Conservation (phyloP, 2,329 filamentous ascomycete genomes). For the Alternaria hordeiaustralica region DNA sequence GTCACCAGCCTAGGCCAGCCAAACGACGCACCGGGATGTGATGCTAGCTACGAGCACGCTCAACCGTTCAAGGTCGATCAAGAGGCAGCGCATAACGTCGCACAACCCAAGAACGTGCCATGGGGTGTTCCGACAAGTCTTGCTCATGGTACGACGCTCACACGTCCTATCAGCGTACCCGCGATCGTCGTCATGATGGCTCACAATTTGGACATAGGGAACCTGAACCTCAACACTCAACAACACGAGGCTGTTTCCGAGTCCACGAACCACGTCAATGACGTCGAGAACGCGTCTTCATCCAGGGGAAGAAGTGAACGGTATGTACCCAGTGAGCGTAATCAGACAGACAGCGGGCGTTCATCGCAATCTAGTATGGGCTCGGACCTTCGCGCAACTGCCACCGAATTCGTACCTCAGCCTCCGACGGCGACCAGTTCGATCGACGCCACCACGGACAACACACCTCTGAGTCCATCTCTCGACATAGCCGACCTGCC, state of each 20-base stretch:
- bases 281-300: background rate
- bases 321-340: constrained; percentile 1
- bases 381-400: constrained; percentile 41
- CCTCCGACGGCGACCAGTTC: background rate
- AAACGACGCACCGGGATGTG: background rate
- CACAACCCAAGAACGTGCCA: background rate
- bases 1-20: background rate
- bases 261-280: background rate
- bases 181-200: constrained; percentile 15
- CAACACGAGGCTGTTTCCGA: background rate
- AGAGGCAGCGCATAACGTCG: background rate
- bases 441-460: background rate
- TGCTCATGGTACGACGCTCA: constrained; percentile 22
- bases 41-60: background rate
- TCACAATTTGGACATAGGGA: constrained; percentile 17
- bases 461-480: background rate
- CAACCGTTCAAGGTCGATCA: background rate
- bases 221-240: background rate
- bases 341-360: constrained; percentile 13
- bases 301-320: constrained; percentile 17
- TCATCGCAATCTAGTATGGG: constrained; percentile 23
- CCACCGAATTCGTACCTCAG: constrained; percentile 38
- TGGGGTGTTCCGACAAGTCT: background rate
- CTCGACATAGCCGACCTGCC: constrained; percentile 6
- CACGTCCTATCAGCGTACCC: background rate